phyloP scores from a whole-genome alignment of 1,284 basidiomycete species.

The Cystobasidium sp. region DNA sequence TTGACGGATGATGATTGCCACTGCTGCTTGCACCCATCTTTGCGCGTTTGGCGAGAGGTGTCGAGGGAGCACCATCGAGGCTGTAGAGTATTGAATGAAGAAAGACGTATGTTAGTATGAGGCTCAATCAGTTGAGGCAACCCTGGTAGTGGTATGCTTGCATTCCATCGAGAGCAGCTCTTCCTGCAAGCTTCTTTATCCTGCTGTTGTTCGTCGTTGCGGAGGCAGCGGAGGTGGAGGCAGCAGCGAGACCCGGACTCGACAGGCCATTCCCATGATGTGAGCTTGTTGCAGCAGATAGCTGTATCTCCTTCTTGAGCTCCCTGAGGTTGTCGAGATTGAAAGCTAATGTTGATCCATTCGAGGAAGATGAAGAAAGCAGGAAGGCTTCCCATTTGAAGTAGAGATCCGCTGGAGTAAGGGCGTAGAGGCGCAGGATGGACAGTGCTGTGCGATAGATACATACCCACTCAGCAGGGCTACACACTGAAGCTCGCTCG shows the following conservation, averaged over 20 bases:
- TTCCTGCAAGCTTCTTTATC: conserved; percentile 43
- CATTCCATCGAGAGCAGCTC: conserved; percentile 44
- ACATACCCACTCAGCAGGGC: too few species aligned
- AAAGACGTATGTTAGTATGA: not conserved
- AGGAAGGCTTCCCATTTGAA: conserved; percentile 71
- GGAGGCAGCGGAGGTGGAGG: not conserved
- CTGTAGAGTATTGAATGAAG: not conserved
- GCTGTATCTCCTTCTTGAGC: conserved; percentile 59
- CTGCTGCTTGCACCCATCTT: conserved; percentile 10
- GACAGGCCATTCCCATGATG: not conserved
- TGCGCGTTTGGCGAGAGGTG: conserved; percentile 38
- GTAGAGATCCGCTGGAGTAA: conserved; percentile 65
- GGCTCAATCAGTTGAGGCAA: not conserved
- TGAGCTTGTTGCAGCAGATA: conserved; percentile 16
- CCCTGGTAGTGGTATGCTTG: conserved; percentile 5
- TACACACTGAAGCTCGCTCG: too few species aligned
- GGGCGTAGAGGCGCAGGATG: conserved; percentile 61
- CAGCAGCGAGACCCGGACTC: not conserved
- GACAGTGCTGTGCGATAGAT: conserved; percentile 29
- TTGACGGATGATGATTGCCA: conserved; percentile 2
- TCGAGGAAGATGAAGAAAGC: conserved; percentile 55
- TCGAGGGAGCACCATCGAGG: conserved; percentile 41
- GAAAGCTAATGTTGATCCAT: conserved; percentile 58
- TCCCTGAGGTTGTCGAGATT: conserved; percentile 65
- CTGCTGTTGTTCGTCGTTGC: conserved; percentile 2